phyloP scores from a whole-genome alignment of 345 rosid species.

The Heritiera fomes region DNA sequence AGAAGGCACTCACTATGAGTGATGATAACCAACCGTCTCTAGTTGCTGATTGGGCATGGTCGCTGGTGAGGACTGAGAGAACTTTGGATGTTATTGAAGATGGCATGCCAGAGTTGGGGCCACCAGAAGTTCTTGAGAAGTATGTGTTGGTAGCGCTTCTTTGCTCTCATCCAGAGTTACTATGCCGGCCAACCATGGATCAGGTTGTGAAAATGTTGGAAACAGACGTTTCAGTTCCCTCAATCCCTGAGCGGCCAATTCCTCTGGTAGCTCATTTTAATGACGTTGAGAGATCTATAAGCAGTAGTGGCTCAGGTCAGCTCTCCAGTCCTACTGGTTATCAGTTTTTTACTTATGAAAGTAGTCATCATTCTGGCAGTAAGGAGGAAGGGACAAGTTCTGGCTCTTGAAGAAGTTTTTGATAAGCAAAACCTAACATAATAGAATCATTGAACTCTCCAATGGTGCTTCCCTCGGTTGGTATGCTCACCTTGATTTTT shows the following conservation, averaged over 20 bases:
- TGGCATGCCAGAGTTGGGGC: slow-evolving; percentile 60
- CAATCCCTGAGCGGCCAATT: slow-evolving; percentile 74
- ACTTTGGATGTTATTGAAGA: slow-evolving; percentile 74
- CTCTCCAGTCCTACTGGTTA: slow-evolving; percentile 62
- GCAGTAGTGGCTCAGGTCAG: slow-evolving; percentile 64
- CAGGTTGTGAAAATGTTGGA: slow-evolving; percentile 94
- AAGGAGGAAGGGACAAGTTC: slow-evolving; percentile 29
- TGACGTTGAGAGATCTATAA: slow-evolving; percentile 71
- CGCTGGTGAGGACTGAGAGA: slow-evolving; percentile 62
- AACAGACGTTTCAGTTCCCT: slow-evolving; percentile 63
- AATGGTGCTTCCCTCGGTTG: slow-evolving; percentile 9
- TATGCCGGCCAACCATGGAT: slow-evolving; percentile 92
- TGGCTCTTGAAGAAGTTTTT: slow-evolving; percentile 27
- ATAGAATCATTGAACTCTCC: slow-evolving; percentile 10
- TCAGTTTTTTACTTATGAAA: slow-evolving; percentile 47
- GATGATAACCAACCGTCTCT: slow-evolving; percentile 59
- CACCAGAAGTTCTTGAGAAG: slow-evolving; percentile 67
- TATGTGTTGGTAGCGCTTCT: slow-evolving; percentile 73
- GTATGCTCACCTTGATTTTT: slow-evolving; percentile 8
- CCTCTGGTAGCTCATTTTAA: slow-evolving; percentile 60
- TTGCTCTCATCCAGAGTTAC: slow-evolving; percentile 85
- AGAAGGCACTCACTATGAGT: slow-evolving; percentile 55
- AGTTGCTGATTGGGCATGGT: slow-evolving; percentile 92
- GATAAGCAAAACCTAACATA: neutral
- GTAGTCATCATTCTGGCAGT: slow-evolving; percentile 26